Base-by-base conservation (phyloP, 2,329 filamentous ascomycete species). In the Venturia asperata region DNA sequence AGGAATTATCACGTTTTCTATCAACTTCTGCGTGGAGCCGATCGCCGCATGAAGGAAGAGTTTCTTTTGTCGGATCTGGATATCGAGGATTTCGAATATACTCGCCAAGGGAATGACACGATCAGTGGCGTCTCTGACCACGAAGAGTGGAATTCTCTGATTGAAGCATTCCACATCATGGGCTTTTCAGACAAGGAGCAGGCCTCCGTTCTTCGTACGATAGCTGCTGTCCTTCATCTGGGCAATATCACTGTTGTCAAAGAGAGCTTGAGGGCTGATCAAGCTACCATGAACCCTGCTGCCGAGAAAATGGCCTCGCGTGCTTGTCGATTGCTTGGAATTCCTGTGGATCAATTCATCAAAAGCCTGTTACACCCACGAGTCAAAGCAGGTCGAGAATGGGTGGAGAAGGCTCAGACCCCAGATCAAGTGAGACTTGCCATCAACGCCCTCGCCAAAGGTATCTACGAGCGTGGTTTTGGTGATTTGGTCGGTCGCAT, bases 1-100 rank as follows among this genome's bases (percentile, higher is more conserved):
- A 87, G 94, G 64, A 99, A 95, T 72, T 99, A 99, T 74, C 94
- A 99, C 75, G 83, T 99, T 65, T 99, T 99, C 76, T 99, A 99
- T 73, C 95, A 99, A 76, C 82, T 99, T 19, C 80, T 99, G 4
- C 90, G 89, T 70, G 94, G 95, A 30, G 91, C 92, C 0, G 88
- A 91, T 72, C 76, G 79, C 30, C 80, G 82, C 61, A 84, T 92
- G 78, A 92, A 90, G 70, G 85, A 87, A 64, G 86, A 90, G 15
- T 88, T 97, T 65, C 79, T 95, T 41, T 79, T 99, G 1, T 85
- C 87, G 55, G 86, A 86, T 52, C 80, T 91, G 63, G 87, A 88
- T 65, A 87, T 93, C 0, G 88, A 92, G 66, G 88, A 96, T 72
- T 99, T 99, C 76, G 85, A 90, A 21, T 99, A 99, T 73, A 97